Conservation (phyloP, 2,329 filamentous ascomycete genomes). For the Fusarium subtropicale region DNA sequence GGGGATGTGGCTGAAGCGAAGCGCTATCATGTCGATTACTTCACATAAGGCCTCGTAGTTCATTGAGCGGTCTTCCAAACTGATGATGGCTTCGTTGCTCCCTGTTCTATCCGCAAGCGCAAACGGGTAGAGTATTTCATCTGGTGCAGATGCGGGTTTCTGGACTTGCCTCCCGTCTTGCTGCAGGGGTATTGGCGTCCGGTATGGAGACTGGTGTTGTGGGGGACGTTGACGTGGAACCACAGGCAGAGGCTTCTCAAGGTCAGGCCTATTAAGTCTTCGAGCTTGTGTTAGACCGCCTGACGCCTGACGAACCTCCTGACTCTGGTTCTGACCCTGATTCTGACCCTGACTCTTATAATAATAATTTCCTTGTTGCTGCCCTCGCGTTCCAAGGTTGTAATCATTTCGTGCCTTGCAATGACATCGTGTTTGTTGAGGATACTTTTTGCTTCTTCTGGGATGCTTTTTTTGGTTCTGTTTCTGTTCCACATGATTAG, state of each 20-base stretch:
- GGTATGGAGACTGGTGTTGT: conserved; percentile 16
- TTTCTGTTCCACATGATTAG: conserved; percentile 18
- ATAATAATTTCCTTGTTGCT: not conserved
- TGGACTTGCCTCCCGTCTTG: conserved; percentile 1
- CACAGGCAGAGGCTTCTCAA: conserved; percentile 28
- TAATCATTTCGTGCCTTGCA: not conserved
- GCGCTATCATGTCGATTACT: conserved; percentile 56
- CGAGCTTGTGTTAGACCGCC: conserved; percentile 6
- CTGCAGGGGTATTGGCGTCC: conserved; percentile 20
- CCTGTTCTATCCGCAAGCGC: conserved; percentile 14
- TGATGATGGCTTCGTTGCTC: conserved; percentile 26
- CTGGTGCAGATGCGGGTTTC: conserved; percentile 1
- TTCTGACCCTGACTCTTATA: not conserved
- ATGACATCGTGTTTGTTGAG: not conserved
- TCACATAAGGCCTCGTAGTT: conserved; percentile 49
- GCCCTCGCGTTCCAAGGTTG: not conserved
- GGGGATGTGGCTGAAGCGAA: conserved; percentile 56
- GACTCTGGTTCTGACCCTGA: conserved; percentile 11
- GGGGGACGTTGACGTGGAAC: conserved; percentile 32
- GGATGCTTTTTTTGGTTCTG: not conserved
- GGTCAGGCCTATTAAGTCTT: conserved; percentile 5
- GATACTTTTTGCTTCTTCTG: not conserved
- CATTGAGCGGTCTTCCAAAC: conserved; percentile 43
- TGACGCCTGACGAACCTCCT: conserved; percentile 23
- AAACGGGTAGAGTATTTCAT: conserved; percentile 14